Evolutionary conservation across 441 rosid genomes (phyloP).

Genomic region (Corymbia calophylla): DNA sequence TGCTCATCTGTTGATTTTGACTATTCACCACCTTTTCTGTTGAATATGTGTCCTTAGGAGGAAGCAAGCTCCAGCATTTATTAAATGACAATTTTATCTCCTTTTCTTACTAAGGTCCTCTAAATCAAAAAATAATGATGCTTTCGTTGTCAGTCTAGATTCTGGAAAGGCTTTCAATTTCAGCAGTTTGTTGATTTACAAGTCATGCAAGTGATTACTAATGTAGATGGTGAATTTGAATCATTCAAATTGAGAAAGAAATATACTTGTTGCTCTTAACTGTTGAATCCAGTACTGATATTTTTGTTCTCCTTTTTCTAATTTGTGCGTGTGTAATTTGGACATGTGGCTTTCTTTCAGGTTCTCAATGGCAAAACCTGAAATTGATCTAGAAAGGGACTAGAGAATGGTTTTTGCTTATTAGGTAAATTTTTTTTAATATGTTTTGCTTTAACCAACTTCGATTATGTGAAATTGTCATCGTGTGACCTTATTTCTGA

Average conservation of each 20-base stretch:
- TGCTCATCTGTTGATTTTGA: not conserved
- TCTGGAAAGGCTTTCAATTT: not conserved
- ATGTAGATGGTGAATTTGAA: not conserved
- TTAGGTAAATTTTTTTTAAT: too few relatives aligned
- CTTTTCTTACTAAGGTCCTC: not conserved
- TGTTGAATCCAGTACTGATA: not conserved
- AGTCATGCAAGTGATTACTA: not conserved
- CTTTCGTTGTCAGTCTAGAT: not conserved
- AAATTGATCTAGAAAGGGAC: too few relatives aligned
- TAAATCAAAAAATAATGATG: not conserved
- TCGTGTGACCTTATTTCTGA: too few relatives aligned
- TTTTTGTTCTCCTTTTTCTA: not conserved
- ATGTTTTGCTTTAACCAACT: too few relatives aligned
- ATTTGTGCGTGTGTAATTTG: not conserved
- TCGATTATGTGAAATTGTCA: too few relatives aligned
- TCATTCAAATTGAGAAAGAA: not conserved
- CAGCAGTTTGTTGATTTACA: not conserved
- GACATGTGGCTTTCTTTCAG: conserved; percentile 11
- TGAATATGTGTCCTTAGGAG: not conserved
- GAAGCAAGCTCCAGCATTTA: not conserved
- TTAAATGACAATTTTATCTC: not conserved
- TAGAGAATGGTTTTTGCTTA: too few relatives aligned
- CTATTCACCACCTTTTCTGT: not conserved
- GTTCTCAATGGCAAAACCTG: conserved; percentile 64
- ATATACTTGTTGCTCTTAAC: not conserved